Base-by-base conservation (phyloP, 2,329 filamentous ascomycete species). In the Ambrosiella beaveri region DNA sequence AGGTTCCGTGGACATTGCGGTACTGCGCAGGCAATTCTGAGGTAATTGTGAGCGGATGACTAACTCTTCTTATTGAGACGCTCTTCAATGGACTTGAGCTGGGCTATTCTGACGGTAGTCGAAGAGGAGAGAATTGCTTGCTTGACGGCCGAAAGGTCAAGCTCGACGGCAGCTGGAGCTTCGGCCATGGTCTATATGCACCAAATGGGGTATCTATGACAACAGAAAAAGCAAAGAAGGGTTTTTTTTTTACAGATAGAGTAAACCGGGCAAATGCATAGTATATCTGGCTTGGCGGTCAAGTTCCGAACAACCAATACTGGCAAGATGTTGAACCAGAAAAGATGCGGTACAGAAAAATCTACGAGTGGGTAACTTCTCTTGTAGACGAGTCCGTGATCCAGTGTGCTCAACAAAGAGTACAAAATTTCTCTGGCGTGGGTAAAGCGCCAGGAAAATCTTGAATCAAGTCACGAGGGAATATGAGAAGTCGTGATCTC, bases 61-160 rank as follows among this genome's bases (percentile, higher is more conserved):
- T 64, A 70, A 84, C 81, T 71, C 67, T 78, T 74, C 56, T 75
- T 73, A 58, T 67, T 69, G 61, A 85, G 68, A 63, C 73, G 74
- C 61, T 84, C 81, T 62, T 81, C 75, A 50, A 86, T 70, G 44
- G 65, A 64, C 61, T 75, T 75, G 61, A 86, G 68, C 64, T 77
- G 74, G 56, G 74, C 66, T 63, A 79, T 76, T 53, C 83, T 76
- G 17, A 69, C 64, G 39, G 71, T 69, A 12, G 81, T 84, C 7
- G 82, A 85, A 52, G 83, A 84, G 47, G 81, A 82, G 56, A 74
- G 72, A 61, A 85, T 69, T 56, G 75, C 76, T 54, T 71, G 69
- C 64, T 73, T 75, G 57, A 71, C 71, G 61, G 72, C 69, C 57
- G 68, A 68, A 63, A 79, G 69, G 68, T 83, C 76, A 62, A 82